Evolutionary conservation across 352 stramenopile species (phyloP).

Genomic region (Albugo candida): DNA sequence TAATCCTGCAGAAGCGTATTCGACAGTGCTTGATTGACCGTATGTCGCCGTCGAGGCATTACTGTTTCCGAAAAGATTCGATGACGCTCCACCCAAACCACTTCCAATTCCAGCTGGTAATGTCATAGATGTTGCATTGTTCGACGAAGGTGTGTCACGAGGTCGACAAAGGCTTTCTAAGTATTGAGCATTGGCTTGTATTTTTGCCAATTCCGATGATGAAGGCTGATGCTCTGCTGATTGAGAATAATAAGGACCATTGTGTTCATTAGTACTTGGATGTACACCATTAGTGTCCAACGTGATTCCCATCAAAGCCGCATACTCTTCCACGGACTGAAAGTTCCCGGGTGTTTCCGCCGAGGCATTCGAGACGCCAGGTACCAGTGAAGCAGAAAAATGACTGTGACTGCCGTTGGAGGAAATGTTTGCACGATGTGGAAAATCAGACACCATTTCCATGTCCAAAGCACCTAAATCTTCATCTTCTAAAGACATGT

Average conservation of each 20-base stretch:
- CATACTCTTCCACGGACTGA: slow-evolving; percentile 60
- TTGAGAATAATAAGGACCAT: slow-evolving; percentile 19
- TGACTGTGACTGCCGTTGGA: background rate
- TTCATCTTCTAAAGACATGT: no score
- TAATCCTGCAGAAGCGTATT: background rate
- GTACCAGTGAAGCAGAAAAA: background rate
- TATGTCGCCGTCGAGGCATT: slow-evolving; percentile 10
- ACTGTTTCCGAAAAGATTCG: slow-evolving; percentile 15
- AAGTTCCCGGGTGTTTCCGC: slow-evolving; percentile 1
- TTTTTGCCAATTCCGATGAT: slow-evolving; percentile 14
- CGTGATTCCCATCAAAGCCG: slow-evolving; percentile 66
- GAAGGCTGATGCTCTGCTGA: slow-evolving; percentile 16
- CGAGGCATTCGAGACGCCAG: background rate
- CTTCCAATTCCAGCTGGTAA: slow-evolving; percentile 40
- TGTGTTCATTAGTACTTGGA: slow-evolving; percentile 12
- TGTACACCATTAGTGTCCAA: slow-evolving; percentile 21
- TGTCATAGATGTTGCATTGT: slow-evolving; percentile 41
- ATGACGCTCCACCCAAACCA: slow-evolving; percentile 22
- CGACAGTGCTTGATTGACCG: no score
- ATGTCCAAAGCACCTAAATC: no score
- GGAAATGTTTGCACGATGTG: no score
- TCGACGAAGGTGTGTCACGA: slow-evolving; percentile 14
- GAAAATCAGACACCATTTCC: no score
- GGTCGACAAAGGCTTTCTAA: slow-evolving; percentile 19
- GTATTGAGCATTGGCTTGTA: slow-evolving; percentile 57